These are phyloP conservation scores for Linnemannia hyalina DNA, from an alignment of 192 early-diverging fungal species.

Conservation along the genomic window DNA sequence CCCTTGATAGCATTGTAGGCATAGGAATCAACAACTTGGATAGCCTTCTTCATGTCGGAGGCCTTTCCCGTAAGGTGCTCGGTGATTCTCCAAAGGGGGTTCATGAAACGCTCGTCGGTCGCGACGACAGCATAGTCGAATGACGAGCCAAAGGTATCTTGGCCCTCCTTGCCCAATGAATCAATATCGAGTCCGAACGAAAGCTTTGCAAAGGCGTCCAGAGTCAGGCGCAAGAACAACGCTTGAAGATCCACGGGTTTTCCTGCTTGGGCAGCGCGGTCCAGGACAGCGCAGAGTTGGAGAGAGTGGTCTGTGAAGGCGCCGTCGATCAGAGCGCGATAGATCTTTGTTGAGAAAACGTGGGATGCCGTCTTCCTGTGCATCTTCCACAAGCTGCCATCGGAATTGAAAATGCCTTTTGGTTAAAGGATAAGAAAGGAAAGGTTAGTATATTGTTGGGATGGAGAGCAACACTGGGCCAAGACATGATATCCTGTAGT, in stretches of 20 bases:
- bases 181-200: conserved; percentile 65
- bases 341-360: conserved; percentile 54
- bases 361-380: conserved; percentile 51
- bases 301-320: conserved; percentile 32
- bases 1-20: conserved; percentile 49
- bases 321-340: conserved; percentile 41
- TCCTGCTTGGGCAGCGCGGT: conserved; percentile 27
- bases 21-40: conserved; percentile 41
- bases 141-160: conserved; percentile 61
- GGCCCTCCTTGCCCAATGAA: conserved; percentile 49
- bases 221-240: conserved; percentile 59
- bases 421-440: not conserved
- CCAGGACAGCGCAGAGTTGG: conserved; percentile 36
- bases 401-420: conserved; percentile 54
- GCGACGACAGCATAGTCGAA: conserved; percentile 65
- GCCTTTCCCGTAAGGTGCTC: conserved; percentile 28
- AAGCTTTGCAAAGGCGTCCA: conserved; percentile 58
- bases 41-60: conserved; percentile 26
- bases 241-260: conserved; percentile 58
- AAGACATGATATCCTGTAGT: no score
- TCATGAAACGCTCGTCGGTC: conserved; percentile 46
- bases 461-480: not conserved
- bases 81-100: conserved; percentile 50
- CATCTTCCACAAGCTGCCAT: conserved; percentile 50
- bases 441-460: not conserved